Evolutionary conservation across 2,329 filamentous ascomycete genomes (phyloP).

Genomic region (Colletotrichum agaves): DNA sequence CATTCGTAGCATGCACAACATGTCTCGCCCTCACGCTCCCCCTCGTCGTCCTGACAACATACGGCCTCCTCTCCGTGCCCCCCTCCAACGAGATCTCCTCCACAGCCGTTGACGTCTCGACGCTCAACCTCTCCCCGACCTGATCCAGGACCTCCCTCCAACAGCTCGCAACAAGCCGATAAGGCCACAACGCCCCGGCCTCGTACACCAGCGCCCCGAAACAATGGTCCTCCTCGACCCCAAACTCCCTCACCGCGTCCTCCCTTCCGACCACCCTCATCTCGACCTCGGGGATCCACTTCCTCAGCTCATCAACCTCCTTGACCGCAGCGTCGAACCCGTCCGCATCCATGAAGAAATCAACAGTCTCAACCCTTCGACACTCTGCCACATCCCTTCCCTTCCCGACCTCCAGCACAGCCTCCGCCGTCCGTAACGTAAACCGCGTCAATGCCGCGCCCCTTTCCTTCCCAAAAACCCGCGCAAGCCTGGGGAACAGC

Average conservation of each 20-base stretch:
- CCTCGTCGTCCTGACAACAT: constrained; percentile 56
- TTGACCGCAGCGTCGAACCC: constrained; percentile 47
- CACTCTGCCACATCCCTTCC: constrained; percentile 52
- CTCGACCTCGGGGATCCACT: constrained; percentile 54
- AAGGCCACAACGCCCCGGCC: constrained; percentile 63
- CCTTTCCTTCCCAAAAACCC: constrained; percentile 45
- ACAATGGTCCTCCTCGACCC: constrained; percentile 46
- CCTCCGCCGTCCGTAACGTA: constrained; percentile 54
- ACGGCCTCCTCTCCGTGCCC: constrained; percentile 44
- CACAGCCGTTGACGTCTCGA: constrained; percentile 52
- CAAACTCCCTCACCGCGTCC: constrained; percentile 50
- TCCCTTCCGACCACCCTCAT: constrained; percentile 48
- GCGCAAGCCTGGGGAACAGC: constrained; percentile 49
- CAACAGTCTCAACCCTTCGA: constrained; percentile 57
- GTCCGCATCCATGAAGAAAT: constrained; percentile 54
- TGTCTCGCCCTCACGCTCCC: constrained; percentile 59
- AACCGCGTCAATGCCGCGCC: constrained; percentile 57
- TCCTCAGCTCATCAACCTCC: constrained; percentile 47
- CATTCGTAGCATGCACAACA: constrained; percentile 69
- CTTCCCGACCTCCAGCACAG: constrained; percentile 52
- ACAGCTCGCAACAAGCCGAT: constrained; percentile 58
- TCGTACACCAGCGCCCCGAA: constrained; percentile 56
- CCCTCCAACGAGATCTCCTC: constrained; percentile 41
- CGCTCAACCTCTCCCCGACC: constrained; percentile 47
- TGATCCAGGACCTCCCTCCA: constrained; percentile 54